Evolutionary conservation across 2,329 filamentous ascomycete species (phyloP).

Genomic region (Penicillium corylophilum): DNA sequence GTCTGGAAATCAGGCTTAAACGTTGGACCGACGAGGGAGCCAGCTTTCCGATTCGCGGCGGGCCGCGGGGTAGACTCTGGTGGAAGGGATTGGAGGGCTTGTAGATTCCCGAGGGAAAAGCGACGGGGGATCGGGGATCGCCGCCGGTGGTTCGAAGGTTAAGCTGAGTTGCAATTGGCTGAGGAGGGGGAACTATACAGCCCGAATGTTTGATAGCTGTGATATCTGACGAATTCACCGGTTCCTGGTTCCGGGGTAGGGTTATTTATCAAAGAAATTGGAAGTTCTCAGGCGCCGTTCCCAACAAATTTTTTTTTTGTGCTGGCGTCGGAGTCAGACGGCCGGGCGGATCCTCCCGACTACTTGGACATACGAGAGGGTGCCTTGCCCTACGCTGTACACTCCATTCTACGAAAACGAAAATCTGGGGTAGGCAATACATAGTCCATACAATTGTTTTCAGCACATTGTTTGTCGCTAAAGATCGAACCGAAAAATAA

Average conservation of each 20-base stretch:
- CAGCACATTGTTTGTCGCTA: background rate
- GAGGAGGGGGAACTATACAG: background rate
- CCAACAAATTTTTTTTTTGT: background rate
- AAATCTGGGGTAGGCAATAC: constrained; percentile 1
- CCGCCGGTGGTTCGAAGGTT: constrained; percentile 17
- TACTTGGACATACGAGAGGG: background rate
- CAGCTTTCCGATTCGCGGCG: constrained; percentile 44
- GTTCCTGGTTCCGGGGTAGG: background rate
- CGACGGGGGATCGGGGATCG: constrained; percentile 25
- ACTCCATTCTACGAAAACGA: constrained; percentile 5
- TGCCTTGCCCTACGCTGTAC: constrained; percentile 15
- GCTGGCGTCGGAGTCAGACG: constrained; percentile 6
- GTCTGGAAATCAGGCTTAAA: constrained; percentile 60
- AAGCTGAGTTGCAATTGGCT: constrained; percentile 12
- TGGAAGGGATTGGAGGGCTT: constrained; percentile 11
- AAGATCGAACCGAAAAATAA: background rate
- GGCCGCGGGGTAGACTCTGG: constrained; percentile 29
- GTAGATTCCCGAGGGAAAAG: constrained; percentile 25
- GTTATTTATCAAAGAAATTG: constrained; percentile 6
- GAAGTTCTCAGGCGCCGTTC: background rate
- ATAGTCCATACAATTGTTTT: background rate
- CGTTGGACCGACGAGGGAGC: constrained; percentile 51
- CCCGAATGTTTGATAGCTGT: background rate
- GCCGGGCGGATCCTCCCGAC: constrained; percentile 19
- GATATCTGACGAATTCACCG: background rate